A percentile compares a stretch with the other conserved stretches of the same genome.
Evolutionary conservation across 2,329 filamentous ascomycete species (phyloP).

Genomic region (Hymenoscyphus albidus): DNA sequence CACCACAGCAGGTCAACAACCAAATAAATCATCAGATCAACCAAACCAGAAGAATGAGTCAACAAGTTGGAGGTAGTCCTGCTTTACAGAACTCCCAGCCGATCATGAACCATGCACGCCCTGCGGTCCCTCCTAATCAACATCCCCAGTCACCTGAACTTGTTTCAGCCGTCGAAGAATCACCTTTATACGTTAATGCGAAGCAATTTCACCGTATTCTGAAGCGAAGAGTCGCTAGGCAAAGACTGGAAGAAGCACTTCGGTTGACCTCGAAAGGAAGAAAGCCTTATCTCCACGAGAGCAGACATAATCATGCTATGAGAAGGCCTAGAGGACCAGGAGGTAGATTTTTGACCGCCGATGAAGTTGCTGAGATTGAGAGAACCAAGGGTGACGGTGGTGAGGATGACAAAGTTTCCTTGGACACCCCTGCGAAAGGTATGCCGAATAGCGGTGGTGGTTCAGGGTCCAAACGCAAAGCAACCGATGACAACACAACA

Average conservation of each 20-base stretch:
- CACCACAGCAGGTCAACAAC: slow-evolving; percentile 59
- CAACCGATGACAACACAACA: slow-evolving; percentile 45
- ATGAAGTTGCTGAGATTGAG: slow-evolving; percentile 90
- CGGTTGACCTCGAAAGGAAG: slow-evolving; percentile 90
- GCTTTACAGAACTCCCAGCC: slow-evolving; percentile 69
- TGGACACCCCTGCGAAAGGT: slow-evolving; percentile 31
- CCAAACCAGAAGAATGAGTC: slow-evolving; percentile 69
- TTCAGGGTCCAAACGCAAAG: slow-evolving; percentile 57
- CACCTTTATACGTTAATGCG: slow-evolving; percentile 94
- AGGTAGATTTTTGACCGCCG: slow-evolving; percentile 91
- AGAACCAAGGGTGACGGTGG: slow-evolving; percentile 46
- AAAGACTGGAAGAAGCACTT: slow-evolving; percentile 88
- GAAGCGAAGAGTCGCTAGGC: slow-evolving; percentile 87
- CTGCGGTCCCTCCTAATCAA: slow-evolving; percentile 58
- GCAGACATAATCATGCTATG: slow-evolving; percentile 97
- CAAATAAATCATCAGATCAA: slow-evolving; percentile 48
- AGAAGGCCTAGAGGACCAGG: slow-evolving; percentile 88
- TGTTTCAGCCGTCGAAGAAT: slow-evolving; percentile 74
- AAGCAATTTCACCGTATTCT: slow-evolving; percentile 98
- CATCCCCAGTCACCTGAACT: slow-evolving; percentile 77
- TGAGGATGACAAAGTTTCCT: slow-evolving; percentile 38
- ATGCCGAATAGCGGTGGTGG: slow-evolving; percentile 30
- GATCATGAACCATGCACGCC: slow-evolving; percentile 66
- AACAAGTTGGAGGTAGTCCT: slow-evolving; percentile 64
- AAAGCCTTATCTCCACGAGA: slow-evolving; percentile 96